A percentile compares a stretch with the other conserved stretches of the same genome.
These are phyloP conservation scores for Syncephalastrum racemosum DNA, from an alignment of 371 early-diverging fungal species.

Conservation along the genomic window DNA sequence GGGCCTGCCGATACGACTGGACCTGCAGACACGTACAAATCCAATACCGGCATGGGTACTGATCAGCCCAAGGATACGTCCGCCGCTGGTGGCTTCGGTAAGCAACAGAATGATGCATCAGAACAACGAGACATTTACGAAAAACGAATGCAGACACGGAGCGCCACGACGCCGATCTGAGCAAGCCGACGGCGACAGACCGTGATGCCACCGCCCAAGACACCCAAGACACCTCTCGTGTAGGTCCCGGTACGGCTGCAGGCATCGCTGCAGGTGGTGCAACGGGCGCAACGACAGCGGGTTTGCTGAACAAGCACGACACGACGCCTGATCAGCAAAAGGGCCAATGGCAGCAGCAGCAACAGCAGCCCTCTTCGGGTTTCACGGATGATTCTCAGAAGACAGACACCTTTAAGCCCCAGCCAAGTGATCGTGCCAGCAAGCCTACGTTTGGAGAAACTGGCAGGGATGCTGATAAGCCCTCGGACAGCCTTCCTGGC, in stretches of 20 bases:
- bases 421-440: not conserved
- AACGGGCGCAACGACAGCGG: conserved; percentile 1
- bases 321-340: not conserved
- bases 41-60: too few relatives aligned
- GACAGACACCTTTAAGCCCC: conserved; percentile 1
- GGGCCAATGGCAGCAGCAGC: too few relatives aligned
- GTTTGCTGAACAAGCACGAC: too few relatives aligned
- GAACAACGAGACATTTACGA: not conserved
- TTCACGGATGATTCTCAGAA: not conserved
- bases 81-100: not conserved
- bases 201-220: not conserved
- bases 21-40: too few relatives aligned
- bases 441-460: too few relatives aligned
- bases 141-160: not conserved
- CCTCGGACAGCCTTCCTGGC: too few relatives aligned
- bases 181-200: not conserved
- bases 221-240: not conserved
- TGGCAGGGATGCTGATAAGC: too few relatives aligned
- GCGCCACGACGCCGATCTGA: not conserved
- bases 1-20: too few relatives aligned
- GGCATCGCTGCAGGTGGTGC: conserved; percentile 2
- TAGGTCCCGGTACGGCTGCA: not conserved
- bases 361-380: not conserved
- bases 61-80: too few relatives aligned
- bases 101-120: not conserved